Base-by-base conservation (phyloP, 176 grass and related monocot genomes). In the Oryza longistaminata region DNA sequence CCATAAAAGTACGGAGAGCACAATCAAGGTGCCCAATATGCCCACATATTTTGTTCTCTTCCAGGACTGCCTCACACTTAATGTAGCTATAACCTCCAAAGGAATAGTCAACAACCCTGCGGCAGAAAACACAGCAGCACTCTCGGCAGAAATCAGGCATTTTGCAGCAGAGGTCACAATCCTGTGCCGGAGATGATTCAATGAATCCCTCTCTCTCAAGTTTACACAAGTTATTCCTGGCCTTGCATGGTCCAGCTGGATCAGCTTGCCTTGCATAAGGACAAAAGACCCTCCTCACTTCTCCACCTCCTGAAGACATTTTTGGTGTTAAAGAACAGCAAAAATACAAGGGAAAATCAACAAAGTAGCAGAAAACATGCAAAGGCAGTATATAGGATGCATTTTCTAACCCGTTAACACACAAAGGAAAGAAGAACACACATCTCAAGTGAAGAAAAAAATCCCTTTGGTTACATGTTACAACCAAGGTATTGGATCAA, bases 101-200 rank as follows among this genome's bases (percentile, higher is more conserved):
- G 52, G 86, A 87, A 78, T 78, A 83, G 75, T 99, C 93, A 80
- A 99, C 76, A 46, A 75, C 73, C 68, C 35, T 93, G 67, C 68
- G 53, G 80, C 96, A 99, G 65, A 99, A 84, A 75, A 96, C 90
- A 60, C 96, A 99, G 87, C 96, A 99, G 87, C 96, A 99, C 79
- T 92, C 86, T 71, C 83, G 89, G 44, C 96, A 99, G 83, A 99
- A 99, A 84, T 86, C 81, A 85, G 81, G 81, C 70, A 85, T 80
- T 67, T 61, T 73, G 67, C 93, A 99, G 86, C 93, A 99, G 52
- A 99, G 88, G 75, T 91, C 84, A 65, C 96, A 99, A 75, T 89
- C 83, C 71, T 83, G 83, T 64, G 80, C 49, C 76, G 82, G 53
- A 77, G 75, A 84, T 85, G 64, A 74, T 67, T 90, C 71, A 81